Evolutionary conservation across 163 green algal genomes (phyloP).

Genomic region (Scenedesmus sp.): DNA sequence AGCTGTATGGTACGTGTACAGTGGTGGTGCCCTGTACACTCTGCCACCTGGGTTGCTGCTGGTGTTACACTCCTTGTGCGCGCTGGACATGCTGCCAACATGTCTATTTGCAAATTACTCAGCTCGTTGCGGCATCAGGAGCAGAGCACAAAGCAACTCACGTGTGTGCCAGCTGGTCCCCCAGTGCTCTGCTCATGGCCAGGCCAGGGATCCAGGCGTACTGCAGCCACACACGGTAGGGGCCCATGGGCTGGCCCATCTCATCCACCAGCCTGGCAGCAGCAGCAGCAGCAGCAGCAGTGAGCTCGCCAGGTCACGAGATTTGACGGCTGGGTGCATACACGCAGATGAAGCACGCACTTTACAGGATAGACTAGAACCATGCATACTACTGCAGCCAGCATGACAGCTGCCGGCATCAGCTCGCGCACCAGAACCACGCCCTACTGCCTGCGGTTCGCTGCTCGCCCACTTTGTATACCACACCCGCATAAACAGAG

Average conservation of each 20-base stretch:
- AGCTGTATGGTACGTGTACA: too few relatives aligned
- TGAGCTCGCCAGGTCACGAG: not conserved
- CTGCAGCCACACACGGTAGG: slow-evolving; percentile 92
- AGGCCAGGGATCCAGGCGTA: slow-evolving; percentile 90
- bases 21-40: too few relatives aligned
- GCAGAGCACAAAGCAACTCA: slow-evolving; percentile 60
- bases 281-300: slow-evolving; percentile 12
- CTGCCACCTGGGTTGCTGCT: too few relatives aligned
- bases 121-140: not conserved
- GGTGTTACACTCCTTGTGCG: not conserved
- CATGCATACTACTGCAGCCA: not conserved
- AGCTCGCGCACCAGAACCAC: not conserved
- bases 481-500: too few relatives aligned
- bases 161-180: slow-evolving; percentile 89
- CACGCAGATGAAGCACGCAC: not conserved
- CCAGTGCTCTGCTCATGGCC: slow-evolving; percentile 94
- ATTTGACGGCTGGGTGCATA: not conserved
- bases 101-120: too few relatives aligned
- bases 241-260: slow-evolving; percentile 86
- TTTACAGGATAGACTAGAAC: not conserved
- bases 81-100: not conserved
- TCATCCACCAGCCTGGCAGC: slow-evolving; percentile 85
- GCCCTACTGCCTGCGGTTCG: not conserved
- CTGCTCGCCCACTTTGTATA: not conserved
- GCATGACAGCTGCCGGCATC: not conserved